Base-by-base conservation (phyloP, 78 protist species). In the Corallochytrium limacisporum region DNA sequence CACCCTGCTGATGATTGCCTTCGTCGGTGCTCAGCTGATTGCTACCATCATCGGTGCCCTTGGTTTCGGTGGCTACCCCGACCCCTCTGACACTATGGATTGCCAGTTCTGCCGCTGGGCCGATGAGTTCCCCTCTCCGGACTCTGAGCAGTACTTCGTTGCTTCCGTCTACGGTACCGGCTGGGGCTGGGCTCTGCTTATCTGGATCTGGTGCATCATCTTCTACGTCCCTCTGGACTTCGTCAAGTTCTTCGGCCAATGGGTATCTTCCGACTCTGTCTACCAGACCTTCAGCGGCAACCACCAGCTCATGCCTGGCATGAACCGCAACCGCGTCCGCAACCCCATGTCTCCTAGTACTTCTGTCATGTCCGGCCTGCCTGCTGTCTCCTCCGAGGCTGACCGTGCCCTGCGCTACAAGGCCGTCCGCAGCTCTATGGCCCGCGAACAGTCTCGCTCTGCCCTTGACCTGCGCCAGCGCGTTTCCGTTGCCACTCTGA, bases 211-310 rank as follows among this genome's bases (percentile, higher is more conserved):
- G 83, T 53, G 61, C 38, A 5, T 78, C 31, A 47, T 83, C 15
- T 78, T 81, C 82, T 77, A 68, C 71, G 54, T 83, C 16, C 82
- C 82, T 54, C 62, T 83, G 74, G 89, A 83, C 72, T 51, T 73
- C 35, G 62, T 83, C 77, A 83, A 83, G 69, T 20, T 83, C 1
- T n/a, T n/a, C n/a, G n/a, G n/a, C n/a, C n/a, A n/a, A n/a, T n/a
- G n/a, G n/a, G n/a, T n/a, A n/a, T n/a, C n/a, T n/a, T n/a, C n/a
- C n/a, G n/a, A n/a, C n/a, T n/a, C n/a, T n/a, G n/a, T n/a, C n/a
- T n/a, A n/a, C n/a, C n/a, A n/a, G n/a, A n/a, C n/a, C n/a, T n/a
- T n/a, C n/a, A n/a, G n/a, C n/a, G n/a, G n/a, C n/a, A n/a, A n/a
- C n/a, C n/a, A n/a, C n/a, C n/a, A n/a, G n/a, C n/a, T n/a, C n/a